Evolutionary conservation across 306 rosid species (phyloP), one percentile per base, ranked within the genome.

Genomic region (Oxytropis ochrocephala): DNA sequence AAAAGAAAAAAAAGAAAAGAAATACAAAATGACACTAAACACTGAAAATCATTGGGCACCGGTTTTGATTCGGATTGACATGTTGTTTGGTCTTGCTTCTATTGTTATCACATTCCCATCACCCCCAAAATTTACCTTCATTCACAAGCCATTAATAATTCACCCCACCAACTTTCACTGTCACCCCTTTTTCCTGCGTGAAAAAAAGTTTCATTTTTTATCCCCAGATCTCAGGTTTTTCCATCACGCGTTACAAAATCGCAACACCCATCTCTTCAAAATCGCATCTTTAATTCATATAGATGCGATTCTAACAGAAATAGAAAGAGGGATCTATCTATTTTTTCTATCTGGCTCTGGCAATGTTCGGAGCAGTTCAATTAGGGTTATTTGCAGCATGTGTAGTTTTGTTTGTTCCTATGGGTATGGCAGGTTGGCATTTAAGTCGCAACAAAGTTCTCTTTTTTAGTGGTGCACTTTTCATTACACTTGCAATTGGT

Each of bases 351-450:
- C 29, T 24, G 29, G 29, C 29, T 24, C 29, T 24, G 53, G 72
- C 64, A 47, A 89, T 88, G 93, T 77, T 90, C 13, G 98, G 98
- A 42, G 89, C 93, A 18, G 80, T 88, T 57, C 93, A 85, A 21
- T 74, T 86, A 76, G 98, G 97, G 1, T 18, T 85, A n/a, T 64
- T 88, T 43, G 98, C 98, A 6, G 97, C 98, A 27, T 88, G 90
- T 54, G 84, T 93, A 35, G 98, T 93, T 52, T 79, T 93, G 13
- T 80, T 93, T 72, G 98, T 93, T 21, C 98, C 98, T 16, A 93
- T 93, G 98, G 97, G 83, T 35, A 90, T 93, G 97, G 98, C 98
- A 5, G 97, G 98, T 9, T 93, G 90, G 87, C 98, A 93, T 65
- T 83, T 90, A 67, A 90, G 98, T 78, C 96, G 98, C 49, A 93